These are phyloP conservation scores for Colletotrichum sp. DNA, from an alignment of 2,329 filamentous ascomycete genomes.

Conservation along the genomic window DNA sequence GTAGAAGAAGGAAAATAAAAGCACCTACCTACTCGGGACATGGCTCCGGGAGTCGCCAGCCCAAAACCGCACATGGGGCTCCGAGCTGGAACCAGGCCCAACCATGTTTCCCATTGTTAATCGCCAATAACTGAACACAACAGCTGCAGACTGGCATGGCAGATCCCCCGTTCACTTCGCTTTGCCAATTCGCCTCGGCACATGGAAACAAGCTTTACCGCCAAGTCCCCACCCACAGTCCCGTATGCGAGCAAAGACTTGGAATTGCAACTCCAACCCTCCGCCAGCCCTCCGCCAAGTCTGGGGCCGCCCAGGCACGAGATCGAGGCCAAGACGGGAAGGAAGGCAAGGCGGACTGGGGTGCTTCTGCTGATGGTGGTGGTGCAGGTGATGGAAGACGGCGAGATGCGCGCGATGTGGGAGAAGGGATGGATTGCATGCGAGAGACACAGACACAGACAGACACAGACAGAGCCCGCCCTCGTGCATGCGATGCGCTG, in stretches of 20 bases:
- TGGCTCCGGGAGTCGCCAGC: constrained; percentile 11
- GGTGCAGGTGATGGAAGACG: neutral
- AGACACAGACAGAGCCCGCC: neutral
- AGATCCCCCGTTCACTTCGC: neutral
- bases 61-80: neutral
- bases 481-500: neutral
- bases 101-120: neutral
- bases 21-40: constrained; percentile 21
- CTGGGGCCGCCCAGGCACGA: constrained; percentile 8
- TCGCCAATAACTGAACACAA: neutral
- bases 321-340: constrained; percentile 19
- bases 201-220: constrained; percentile 20
- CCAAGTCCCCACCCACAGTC: constrained; percentile 17
- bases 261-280: neutral
- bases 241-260: constrained; percentile 1
- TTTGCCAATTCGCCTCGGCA: constrained; percentile 5
- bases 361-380: neutral
- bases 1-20: neutral
- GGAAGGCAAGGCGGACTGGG: neutral
- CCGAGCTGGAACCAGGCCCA: neutral
- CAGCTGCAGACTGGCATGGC: neutral
- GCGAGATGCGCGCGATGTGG: neutral
- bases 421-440: neutral
- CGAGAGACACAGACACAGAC: neutral
- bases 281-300: constrained; percentile 2